Conservation (phyloP, 306 rosid genomes). For the Hylodesmum podocarpum region DNA sequence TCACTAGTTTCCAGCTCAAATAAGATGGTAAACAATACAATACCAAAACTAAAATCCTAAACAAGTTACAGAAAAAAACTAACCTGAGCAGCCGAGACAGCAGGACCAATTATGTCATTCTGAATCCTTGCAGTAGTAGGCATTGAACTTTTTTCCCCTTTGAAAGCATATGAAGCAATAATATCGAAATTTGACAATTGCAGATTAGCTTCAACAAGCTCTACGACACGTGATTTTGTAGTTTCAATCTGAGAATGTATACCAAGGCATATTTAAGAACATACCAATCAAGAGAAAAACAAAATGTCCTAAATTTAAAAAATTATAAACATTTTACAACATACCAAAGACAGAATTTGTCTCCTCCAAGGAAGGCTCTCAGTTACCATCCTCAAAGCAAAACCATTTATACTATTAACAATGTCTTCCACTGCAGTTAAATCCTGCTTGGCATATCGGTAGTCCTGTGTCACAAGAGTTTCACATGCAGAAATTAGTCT, state of each 20-base stretch:
- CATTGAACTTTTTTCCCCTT: slow-evolving; percentile 59
- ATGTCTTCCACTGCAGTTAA: slow-evolving; percentile 62
- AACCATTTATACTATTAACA: slow-evolving; percentile 57
- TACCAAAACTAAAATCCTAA: slow-evolving; percentile 2
- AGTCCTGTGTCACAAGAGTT: slow-evolving; percentile 76
- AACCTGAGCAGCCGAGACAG: slow-evolving; percentile 68
- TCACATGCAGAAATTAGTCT: slow-evolving; percentile 68
- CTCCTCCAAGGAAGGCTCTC: slow-evolving; percentile 89
- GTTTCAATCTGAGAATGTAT: slow-evolving; percentile 70
- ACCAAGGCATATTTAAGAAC: slow-evolving; percentile 18
- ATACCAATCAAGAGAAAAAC: not conserved
- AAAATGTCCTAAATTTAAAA: slow-evolving; percentile 20
- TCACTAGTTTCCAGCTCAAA: slow-evolving; percentile 1
- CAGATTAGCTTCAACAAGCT: slow-evolving; percentile 71
- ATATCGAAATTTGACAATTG: slow-evolving; percentile 81
- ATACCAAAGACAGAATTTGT: slow-evolving; percentile 64
- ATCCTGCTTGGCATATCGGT: slow-evolving; percentile 69
- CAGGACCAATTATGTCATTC: slow-evolving; percentile 75
- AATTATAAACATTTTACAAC: slow-evolving; percentile 13
- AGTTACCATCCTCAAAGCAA: slow-evolving; percentile 62
- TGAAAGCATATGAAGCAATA: slow-evolving; percentile 70
- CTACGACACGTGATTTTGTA: slow-evolving; percentile 67
- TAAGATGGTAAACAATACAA: not conserved
- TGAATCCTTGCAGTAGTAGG: slow-evolving; percentile 76
- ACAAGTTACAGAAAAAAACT: slow-evolving; percentile 30